phyloP scores from a whole-genome alignment of 1,284 basidiomycete genomes.

The Coniferiporia weirii region DNA sequence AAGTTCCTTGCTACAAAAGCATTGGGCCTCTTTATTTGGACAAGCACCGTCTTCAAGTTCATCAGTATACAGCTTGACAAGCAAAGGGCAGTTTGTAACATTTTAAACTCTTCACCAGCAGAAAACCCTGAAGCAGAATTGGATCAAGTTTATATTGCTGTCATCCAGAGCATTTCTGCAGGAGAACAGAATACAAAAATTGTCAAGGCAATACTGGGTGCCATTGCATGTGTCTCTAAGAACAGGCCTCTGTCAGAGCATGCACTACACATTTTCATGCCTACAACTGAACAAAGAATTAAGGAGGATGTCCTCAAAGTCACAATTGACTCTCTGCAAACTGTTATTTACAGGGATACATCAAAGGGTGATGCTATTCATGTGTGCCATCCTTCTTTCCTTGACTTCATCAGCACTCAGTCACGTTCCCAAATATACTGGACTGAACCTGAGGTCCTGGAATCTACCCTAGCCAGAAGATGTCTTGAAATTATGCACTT shows the following conservation, averaged over 20 bases:
- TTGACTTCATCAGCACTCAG: background rate
- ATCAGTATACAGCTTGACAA: background rate
- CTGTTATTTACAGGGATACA: no score
- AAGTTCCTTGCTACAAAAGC: background rate
- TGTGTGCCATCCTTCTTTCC: no score
- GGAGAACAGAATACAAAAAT: background rate
- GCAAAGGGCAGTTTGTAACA: background rate
- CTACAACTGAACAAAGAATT: background rate
- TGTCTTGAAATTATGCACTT: conserved; percentile 27
- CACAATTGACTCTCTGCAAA: no score
- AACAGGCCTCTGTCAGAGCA: conserved; percentile 1
- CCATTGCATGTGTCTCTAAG: background rate
- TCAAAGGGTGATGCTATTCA: no score
- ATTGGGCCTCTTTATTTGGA: conserved; percentile 6
- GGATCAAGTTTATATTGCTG: background rate
- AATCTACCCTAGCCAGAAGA: conserved; percentile 20
- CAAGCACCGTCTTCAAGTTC: background rate
- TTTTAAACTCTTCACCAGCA: background rate
- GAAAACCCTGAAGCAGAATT: background rate
- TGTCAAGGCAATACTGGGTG: background rate
- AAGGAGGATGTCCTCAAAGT: background rate
- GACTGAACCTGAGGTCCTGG: conserved; percentile 3
- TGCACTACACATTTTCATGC: background rate
- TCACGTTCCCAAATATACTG: conserved; percentile 22
- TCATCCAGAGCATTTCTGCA: background rate